Conservation (phyloP, 805 yeast species). For the Pichia nanzhaoensis region DNA sequence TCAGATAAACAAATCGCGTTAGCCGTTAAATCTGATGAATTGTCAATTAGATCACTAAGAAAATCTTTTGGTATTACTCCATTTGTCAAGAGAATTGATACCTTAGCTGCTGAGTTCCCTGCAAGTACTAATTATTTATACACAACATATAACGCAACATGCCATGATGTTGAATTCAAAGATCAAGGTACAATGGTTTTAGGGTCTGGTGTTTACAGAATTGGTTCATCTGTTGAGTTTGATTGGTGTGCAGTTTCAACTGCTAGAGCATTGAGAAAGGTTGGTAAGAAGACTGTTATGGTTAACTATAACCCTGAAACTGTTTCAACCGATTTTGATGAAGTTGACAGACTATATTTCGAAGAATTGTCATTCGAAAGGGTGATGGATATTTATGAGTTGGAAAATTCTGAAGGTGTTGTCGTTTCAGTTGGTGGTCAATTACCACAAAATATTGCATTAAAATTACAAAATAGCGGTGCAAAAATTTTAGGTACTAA, state of each 20-base stretch:
- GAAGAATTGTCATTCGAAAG: constrained; percentile 94
- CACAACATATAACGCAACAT: constrained; percentile 90
- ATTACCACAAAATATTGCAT: constrained; percentile 94
- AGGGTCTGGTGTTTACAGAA: constrained; percentile 98
- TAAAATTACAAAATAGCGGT: constrained; percentile 69
- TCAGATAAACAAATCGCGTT: constrained; percentile 89
- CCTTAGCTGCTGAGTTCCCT: constrained; percentile 98
- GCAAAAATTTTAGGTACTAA: constrained; percentile 89
- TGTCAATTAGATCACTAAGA: constrained; percentile 77
- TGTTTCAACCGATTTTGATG: constrained; percentile 96
- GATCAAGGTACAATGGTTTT: constrained; percentile 91
- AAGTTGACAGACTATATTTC: constrained; percentile 93
- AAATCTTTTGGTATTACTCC: constrained; percentile 77
- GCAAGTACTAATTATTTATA: constrained; percentile 93
- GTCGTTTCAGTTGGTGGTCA: constrained; percentile 98
- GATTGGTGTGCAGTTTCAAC: constrained; percentile 99
- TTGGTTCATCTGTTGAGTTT: constrained; percentile 96
- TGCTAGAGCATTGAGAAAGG: constrained; percentile 84
- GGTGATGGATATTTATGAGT: constrained; percentile 93
- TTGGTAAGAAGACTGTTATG: constrained; percentile 90
- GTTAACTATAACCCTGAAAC: constrained; percentile 98
- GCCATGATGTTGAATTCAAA: constrained; percentile 75
- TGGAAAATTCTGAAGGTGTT: constrained; percentile 84
- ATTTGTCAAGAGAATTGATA: constrained; percentile 93
- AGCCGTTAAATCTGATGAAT: constrained; percentile 66